Conservation (phyloP, 75 land plant genomes). For the Picea glauca region DNA sequence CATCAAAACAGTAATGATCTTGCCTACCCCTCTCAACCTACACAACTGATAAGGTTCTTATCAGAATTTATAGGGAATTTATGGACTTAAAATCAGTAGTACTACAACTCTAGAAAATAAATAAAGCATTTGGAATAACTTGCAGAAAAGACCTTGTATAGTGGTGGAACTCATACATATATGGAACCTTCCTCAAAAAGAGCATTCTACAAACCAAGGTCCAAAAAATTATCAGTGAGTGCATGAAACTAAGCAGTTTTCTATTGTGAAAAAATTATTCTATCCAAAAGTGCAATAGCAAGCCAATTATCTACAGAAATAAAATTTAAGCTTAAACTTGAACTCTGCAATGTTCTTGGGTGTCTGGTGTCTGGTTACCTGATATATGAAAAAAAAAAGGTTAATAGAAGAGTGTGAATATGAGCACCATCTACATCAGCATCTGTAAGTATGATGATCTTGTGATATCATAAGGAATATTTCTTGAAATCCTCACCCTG, state of each 20-base stretch:
- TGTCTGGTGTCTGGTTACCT: conserved; percentile 57
- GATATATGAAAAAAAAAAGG: conserved; percentile 98
- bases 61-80: neutral
- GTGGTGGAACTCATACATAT: conserved; percentile 97
- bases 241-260: neutral
- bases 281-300: neutral
- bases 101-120: neutral
- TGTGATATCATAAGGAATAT: conserved; percentile 88
- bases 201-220: conserved; percentile 58
- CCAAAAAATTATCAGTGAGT: neutral
- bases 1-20: conserved; percentile 82
- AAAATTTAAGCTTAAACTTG: neutral
- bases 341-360: neutral
- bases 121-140: neutral
- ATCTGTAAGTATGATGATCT: conserved; percentile 94
- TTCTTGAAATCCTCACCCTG: conserved; percentile 97
- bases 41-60: neutral
- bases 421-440: conserved; percentile 99
- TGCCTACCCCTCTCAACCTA: conserved; percentile 97
- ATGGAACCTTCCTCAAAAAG: conserved; percentile 92
- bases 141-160: conserved; percentile 74
- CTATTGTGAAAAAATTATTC: neutral
- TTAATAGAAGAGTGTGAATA: conserved; percentile 83
- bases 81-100: neutral
- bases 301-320: neutral